Evolutionary conservation across 257 asterid genomes (phyloP).

Genomic region (Echites panduratus): DNA sequence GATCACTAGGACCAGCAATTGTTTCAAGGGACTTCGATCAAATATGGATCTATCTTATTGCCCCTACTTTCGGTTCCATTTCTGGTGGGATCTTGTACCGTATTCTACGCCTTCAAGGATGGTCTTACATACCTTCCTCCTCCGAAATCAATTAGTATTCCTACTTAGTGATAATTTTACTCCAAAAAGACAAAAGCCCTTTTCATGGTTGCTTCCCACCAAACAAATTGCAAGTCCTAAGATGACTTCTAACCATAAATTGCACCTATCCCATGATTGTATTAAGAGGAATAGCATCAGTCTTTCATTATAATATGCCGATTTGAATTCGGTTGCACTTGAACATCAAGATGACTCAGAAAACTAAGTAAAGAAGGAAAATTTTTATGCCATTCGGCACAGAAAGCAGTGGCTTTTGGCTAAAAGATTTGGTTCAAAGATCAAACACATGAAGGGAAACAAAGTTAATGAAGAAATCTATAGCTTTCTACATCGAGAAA

Average conservation of each 20-base stretch:
- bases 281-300: too few relatives aligned
- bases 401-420: not conserved
- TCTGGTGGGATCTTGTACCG: conserved; percentile 58
- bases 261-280: not conserved
- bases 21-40: conserved; percentile 56
- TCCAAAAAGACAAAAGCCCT: not conserved
- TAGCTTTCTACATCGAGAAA: not conserved
- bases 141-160: not conserved
- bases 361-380: not conserved
- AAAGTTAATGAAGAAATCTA: not conserved
- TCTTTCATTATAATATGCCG: not conserved
- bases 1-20: conserved; percentile 90
- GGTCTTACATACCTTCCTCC: conserved; percentile 43
- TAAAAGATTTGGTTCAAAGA: not conserved
- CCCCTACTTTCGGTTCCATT: conserved; percentile 70
- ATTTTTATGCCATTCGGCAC: not conserved
- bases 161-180: not conserved
- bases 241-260: not conserved
- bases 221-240: conserved; percentile 9
- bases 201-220: not conserved
- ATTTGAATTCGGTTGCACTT: not conserved
- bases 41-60: conserved; percentile 71
- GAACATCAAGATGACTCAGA: not conserved
- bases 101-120: conserved; percentile 64
- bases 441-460: not conserved